Evolutionary conservation across 495 filamentous ascomycete species (phyloP).

Genomic region (Apiosordaria backusii): DNA sequence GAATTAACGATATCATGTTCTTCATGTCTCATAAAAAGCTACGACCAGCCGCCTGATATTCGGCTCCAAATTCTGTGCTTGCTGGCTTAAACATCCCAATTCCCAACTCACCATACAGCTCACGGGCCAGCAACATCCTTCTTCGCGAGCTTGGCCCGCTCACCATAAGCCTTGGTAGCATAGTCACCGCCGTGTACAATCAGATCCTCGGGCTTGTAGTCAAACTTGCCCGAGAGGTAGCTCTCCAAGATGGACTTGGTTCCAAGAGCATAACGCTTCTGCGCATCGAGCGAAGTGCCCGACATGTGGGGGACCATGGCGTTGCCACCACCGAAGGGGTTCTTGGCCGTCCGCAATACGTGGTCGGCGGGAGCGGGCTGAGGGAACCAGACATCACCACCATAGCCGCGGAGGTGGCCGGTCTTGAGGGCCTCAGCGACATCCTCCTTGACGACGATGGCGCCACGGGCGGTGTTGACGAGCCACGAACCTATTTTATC

Average conservation of each 20-base stretch:
- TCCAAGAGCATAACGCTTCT: conserved; percentile 89
- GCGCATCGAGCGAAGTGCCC: conserved; percentile 93
- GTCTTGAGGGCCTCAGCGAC: conserved; percentile 90
- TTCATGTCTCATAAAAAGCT: not conserved
- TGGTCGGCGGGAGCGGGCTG: conserved; percentile 96
- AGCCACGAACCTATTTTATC: conserved; percentile 73
- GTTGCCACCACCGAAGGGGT: conserved; percentile 94
- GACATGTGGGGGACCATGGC: conserved; percentile 99
- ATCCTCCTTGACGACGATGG: conserved; percentile 99
- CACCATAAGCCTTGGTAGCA: conserved; percentile 91
- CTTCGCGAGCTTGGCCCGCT: conserved; percentile 54
- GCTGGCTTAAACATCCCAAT: not conserved
- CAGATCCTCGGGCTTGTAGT: conserved; percentile 88
- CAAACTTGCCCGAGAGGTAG: conserved; percentile 81
- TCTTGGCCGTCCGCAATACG: conserved; percentile 85
- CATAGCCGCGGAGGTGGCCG: conserved; percentile 94
- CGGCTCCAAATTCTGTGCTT: not conserved
- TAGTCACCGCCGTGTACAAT: conserved; percentile 93
- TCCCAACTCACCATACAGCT: not conserved
- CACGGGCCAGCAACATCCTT: not conserved
- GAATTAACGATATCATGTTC: not conserved
- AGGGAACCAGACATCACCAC: conserved; percentile 79
- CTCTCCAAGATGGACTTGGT: conserved; percentile 84
- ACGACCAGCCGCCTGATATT: not conserved
- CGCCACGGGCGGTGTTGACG: conserved; percentile 96